Conservation (phyloP, 768 basidiomycete genomes). For the Russula earlei region DNA sequence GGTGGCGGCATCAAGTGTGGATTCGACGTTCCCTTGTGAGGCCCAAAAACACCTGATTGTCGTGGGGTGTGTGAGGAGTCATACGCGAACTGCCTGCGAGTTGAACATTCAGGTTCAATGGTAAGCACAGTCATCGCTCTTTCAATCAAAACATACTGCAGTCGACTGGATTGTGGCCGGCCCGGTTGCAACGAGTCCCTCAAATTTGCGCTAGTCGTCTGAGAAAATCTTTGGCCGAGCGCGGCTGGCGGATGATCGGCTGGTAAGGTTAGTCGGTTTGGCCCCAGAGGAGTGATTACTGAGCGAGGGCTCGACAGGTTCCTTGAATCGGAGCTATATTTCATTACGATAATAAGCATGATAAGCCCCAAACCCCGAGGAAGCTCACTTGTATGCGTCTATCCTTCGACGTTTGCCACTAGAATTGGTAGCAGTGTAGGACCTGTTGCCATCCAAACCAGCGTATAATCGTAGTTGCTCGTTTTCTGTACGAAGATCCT, state of each 20-base stretch:
- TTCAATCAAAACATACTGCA: conserved; percentile 34
- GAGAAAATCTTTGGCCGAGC: conserved; percentile 25
- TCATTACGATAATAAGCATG: neutral
- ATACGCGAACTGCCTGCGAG: conserved; percentile 62
- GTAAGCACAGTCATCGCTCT: neutral
- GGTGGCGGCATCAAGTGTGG: conserved; percentile 26
- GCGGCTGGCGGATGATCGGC: conserved; percentile 46
- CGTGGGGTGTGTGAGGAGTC: conserved; percentile 38
- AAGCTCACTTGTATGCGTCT: conserved; percentile 35
- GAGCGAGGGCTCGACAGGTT: conserved; percentile 52
- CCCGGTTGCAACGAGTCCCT: conserved; percentile 19
- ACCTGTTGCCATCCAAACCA: conserved; percentile 29
- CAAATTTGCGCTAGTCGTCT: neutral
- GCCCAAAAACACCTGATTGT: conserved; percentile 26
- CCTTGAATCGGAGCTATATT: conserved; percentile 3
- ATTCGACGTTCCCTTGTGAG: conserved; percentile 21
- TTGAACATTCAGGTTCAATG: neutral
- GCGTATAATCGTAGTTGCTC: conserved; percentile 34
- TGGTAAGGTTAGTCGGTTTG: conserved; percentile 59
- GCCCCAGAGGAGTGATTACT: conserved; percentile 44
- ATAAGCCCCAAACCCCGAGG: neutral
- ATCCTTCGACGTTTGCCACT: conserved; percentile 61
- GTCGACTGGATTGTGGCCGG: conserved; percentile 42
- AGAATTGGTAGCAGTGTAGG: conserved; percentile 33
- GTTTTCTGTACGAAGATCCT: conserved; percentile 41